Conservation (phyloP, 177 flowering plant genomes). For the Vitis hybrid region DNA sequence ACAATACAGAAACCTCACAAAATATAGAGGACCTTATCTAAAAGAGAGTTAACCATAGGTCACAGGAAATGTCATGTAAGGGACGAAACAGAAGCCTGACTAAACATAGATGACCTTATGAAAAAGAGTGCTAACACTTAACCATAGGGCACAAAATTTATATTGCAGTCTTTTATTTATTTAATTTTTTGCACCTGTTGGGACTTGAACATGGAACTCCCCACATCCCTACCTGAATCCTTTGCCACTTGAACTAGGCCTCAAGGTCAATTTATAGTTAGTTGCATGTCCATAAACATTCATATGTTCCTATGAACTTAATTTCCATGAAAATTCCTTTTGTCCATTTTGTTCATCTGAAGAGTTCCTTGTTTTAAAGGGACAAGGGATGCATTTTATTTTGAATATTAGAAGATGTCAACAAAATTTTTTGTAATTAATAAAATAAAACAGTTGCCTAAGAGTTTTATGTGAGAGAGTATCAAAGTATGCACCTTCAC, state of each 20-base stretch:
- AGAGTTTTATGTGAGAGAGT: neutral
- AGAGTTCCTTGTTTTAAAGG: neutral
- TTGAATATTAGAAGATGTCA: neutral
- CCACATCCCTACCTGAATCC: too few species aligned
- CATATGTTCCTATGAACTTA: neutral
- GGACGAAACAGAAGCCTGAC: too few species aligned
- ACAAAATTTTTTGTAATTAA: neutral
- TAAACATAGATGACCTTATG: too few species aligned
- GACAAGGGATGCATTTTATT: neutral
- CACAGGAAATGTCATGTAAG: too few species aligned
- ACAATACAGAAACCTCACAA: neutral
- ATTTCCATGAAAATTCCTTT: neutral
- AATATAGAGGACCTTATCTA: neutral
- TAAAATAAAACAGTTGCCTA: neutral
- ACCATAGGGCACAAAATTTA: too few species aligned
- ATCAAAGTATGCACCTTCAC: constrained; percentile 60
- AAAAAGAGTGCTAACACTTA: too few species aligned
- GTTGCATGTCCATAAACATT: neutral
- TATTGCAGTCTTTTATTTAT: too few species aligned
- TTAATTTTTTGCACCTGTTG: too few species aligned
- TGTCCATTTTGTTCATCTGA: neutral
- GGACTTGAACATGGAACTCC: too few species aligned
- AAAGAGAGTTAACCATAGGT: too few species aligned
- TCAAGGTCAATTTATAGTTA: neutral
- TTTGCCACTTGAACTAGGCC: too few species aligned